Conservation (phyloP, 148 eudicot genomes). For the Fagopyrum esculentum region DNA sequence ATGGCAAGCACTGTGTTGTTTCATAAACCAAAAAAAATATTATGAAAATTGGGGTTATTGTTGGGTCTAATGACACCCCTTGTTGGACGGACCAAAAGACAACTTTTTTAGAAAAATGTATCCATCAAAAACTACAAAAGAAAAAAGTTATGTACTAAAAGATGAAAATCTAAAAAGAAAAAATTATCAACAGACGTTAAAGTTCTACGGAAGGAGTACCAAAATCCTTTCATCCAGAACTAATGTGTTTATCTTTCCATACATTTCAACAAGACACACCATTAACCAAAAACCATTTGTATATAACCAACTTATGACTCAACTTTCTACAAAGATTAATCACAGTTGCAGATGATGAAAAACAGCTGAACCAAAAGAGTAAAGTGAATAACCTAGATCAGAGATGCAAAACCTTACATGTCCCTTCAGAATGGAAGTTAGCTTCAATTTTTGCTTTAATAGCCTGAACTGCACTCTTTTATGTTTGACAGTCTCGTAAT, state of each 20-base stretch:
- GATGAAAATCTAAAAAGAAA: background rate
- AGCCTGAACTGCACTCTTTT: constrained; percentile 69
- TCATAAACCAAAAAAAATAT: no score
- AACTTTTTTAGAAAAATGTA: background rate
- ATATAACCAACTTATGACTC: background rate
- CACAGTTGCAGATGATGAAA: background rate
- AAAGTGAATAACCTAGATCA: background rate
- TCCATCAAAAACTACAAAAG: background rate
- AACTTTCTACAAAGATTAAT: background rate
- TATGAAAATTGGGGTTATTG: no score
- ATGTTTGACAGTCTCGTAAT: constrained; percentile 80
- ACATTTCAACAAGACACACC: background rate
- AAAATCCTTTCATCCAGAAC: background rate
- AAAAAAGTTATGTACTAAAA: background rate
- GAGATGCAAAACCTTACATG: constrained; percentile 47
- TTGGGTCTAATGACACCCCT: no score
- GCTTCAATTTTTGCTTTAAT: constrained; percentile 80
- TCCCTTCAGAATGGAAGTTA: constrained; percentile 70
- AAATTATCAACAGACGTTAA: background rate
- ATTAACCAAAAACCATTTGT: background rate
- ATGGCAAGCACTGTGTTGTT: no score
- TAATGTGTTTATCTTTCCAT: background rate
- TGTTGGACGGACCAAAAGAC: no score
- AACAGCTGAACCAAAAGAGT: constrained; percentile 1
- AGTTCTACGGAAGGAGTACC: background rate